Evolutionary conservation across 1,284 basidiomycete species (phyloP), one percentile per base, ranked within the genome.

Genomic region (Cerrena zonata): DNA sequence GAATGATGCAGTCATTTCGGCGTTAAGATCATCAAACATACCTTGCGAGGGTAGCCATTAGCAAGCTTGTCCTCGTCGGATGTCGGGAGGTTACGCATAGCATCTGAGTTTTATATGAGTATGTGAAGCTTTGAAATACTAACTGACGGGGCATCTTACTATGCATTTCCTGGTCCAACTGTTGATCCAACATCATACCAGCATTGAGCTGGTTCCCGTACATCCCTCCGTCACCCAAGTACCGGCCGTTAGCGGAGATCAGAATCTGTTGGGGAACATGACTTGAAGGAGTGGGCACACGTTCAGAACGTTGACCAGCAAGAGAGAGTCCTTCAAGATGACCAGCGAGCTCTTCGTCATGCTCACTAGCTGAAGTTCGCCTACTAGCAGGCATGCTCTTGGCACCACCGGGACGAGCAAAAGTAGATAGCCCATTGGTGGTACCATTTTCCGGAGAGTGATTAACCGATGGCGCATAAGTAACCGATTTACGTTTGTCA

Each of bases 31-130:
- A n/a, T 22, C 21, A 18, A 3, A 68, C 74, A 53, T 63, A 89
- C 90, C 78, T 89, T 89, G 65, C 74, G 79, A 18, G 76, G 67
- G 60, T 81, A 85, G 30, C 76, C 69, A 53, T 69, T 69, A 54
- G 74, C 66, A 64, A 73, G 95, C 70, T 92, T 93, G 73, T 94
- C 91, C 62, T 95, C 90, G 63, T 94, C 93, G 44, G 91, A 91
- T 39, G 90, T 91, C 24, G 91, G 91, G 46, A 96, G 76, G 68
- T 94, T 87, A 68, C 85, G 84, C 80, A 94, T 93, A 2, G 92
- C 91, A 70, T 92, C 91, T 91, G 65, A 5, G 18, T 18, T 12
- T 26, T 15, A 30, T 3, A 45, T 27, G 12, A 11, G 4, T 47
- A 18, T 38, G 36, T 19, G 45, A 26, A 36, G 12, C 4, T 12